Base-by-base conservation (phyloP, 2,329 filamentous ascomycete genomes). In the Stachybotrys elegans region DNA sequence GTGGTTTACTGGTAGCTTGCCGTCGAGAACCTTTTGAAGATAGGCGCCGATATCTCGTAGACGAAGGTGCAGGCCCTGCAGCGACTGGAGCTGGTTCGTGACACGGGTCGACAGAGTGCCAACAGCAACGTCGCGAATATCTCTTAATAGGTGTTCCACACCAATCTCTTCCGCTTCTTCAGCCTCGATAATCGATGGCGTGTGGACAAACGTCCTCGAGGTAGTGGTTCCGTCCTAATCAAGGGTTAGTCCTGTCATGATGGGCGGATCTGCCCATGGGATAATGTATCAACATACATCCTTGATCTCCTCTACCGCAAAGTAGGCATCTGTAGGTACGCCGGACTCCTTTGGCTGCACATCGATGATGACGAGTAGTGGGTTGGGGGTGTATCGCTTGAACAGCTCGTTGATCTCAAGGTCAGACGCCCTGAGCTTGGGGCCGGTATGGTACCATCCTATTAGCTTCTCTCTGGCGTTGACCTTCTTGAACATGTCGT, bases 401-500 rank as follows among this genome's bases (percentile, higher is more conserved):
- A 98, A 97, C 47, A 98, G 81, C 72, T 98, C 93, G 71, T 98
- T 98, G 84, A 98, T 95, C 73, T 97, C 88, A 55, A 98, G 74
- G 75, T 98, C 93, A 37, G 93, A 96, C 44, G 91, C 92, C 63
- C 93, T 84, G 60, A 98, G 78, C 77, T 97, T 98, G 31, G 93
- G 93, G 34, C 93, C 93, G 17, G 93, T 95, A 71, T 98, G 93
- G 70, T 98, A 98, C 93, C 93, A 98, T 62, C 93, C 93, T 78
- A 98, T 94, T 66, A 98, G 79, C 82, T 97, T 97, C 75, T 98
- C 93, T 52, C 88, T 79, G 49, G 93, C 93, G 73, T 98, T 98
- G 77, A 98, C 91, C 74, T 97, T 97, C 78, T 98, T 98, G 80
- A 98, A 98, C 93, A 98, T 98, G 69, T 97, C 93, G 72, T 93